Conservation (phyloP, 257 asterid genomes). For the Lithospermum erythrorhizon region DNA sequence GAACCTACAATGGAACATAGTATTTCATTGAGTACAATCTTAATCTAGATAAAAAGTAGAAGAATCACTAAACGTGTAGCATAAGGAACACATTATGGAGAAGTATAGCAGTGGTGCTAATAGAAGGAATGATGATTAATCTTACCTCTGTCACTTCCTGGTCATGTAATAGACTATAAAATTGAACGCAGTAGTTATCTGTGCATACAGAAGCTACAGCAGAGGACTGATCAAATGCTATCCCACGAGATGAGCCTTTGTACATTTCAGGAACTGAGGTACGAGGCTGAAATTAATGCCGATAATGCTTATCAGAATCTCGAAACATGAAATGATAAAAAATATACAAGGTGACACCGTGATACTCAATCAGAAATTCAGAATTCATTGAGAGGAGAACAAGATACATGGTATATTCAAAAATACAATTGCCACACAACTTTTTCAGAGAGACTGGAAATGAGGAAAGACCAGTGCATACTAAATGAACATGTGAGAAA, state of each 20-base stretch:
- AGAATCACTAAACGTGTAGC: not conserved
- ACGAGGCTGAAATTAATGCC: constrained; percentile 53
- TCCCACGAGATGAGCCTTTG: constrained; percentile 36
- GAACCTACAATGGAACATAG: constrained; percentile 51
- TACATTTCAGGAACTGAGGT: constrained; percentile 33
- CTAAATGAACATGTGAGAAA: not conserved
- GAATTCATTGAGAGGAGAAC: not conserved
- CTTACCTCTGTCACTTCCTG: constrained; percentile 86
- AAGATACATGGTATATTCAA: not conserved
- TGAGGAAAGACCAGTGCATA: not conserved
- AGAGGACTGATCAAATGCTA: constrained; percentile 40
- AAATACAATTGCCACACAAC: not conserved
- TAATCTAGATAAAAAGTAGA: not conserved
- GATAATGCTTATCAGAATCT: not conserved
- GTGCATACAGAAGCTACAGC: constrained; percentile 72
- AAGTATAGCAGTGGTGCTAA: not conserved
- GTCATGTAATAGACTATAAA: constrained; percentile 73
- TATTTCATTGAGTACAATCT: not conserved
- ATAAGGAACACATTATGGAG: not conserved
- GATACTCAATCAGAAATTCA: not conserved
- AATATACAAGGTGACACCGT: not conserved
- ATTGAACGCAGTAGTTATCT: constrained; percentile 74
- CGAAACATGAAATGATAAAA: not conserved
- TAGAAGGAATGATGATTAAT: not conserved
- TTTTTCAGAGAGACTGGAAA: not conserved